phyloP scores from a whole-genome alignment of 805 yeast species.

The Teunomyces cretensis region DNA sequence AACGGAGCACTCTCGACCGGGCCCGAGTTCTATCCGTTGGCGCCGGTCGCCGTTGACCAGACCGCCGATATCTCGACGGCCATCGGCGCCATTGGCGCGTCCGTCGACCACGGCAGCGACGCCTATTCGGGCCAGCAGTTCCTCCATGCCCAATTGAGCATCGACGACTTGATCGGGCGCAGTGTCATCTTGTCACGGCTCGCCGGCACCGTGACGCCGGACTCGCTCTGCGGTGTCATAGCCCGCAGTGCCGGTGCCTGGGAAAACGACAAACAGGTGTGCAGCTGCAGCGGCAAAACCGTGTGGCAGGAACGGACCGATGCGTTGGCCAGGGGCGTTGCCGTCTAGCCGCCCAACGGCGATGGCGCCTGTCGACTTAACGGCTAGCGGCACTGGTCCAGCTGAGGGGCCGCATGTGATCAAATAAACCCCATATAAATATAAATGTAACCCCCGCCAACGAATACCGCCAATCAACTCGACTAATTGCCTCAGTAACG shows the following conservation, averaged over 20 bases:
- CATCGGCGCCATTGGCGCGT: slow-evolving; percentile 38
- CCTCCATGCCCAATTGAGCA: slow-evolving; percentile 43
- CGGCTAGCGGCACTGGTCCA: not conserved
- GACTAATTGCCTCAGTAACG: no score
- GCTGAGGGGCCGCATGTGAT: no score
- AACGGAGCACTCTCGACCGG: slow-evolving; percentile 73
- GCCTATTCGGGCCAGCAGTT: slow-evolving; percentile 38
- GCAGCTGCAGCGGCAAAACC: slow-evolving; percentile 93
- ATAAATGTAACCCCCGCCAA: no score
- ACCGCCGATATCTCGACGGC: slow-evolving; percentile 27
- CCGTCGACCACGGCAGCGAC: slow-evolving; percentile 10
- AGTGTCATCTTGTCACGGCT: slow-evolving; percentile 49
- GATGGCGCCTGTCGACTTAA: no score
- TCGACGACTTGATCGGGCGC: slow-evolving; percentile 71
- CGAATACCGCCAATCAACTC: no score
- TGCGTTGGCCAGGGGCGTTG: slow-evolving; percentile 61
- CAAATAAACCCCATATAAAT: no score
- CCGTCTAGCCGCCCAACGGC: slow-evolving; percentile 8
- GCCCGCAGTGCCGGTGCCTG: slow-evolving; percentile 97
- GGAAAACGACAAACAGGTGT: slow-evolving; percentile 92
- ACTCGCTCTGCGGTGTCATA: slow-evolving; percentile 75
- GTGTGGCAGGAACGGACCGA: slow-evolving; percentile 93
- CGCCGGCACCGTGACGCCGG: slow-evolving; percentile 38
- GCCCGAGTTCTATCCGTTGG: slow-evolving; percentile 42
- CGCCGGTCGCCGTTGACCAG: slow-evolving; percentile 32